Conservation (phyloP, 2,329 filamentous ascomycete genomes). For the Botrytis tulipae region DNA sequence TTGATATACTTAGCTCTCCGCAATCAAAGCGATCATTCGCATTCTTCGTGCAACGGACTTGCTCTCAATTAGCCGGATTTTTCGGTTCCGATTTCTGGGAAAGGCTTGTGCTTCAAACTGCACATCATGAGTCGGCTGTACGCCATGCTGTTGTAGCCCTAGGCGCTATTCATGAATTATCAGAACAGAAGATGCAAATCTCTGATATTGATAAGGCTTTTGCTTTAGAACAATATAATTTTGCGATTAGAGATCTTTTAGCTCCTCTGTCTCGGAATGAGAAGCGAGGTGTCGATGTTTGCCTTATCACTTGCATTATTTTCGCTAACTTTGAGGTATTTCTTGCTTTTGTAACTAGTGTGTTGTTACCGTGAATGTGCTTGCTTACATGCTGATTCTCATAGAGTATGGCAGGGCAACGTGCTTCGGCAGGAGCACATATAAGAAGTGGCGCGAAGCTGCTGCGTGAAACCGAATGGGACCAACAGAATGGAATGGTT, state of each 20-base stretch:
- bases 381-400: slow-evolving; percentile 15
- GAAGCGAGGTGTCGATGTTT: slow-evolving; percentile 25
- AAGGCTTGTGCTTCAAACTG: slow-evolving; percentile 58
- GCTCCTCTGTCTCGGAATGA: slow-evolving; percentile 15
- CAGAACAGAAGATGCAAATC: slow-evolving; percentile 10
- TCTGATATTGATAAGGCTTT: slow-evolving; percentile 19
- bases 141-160: slow-evolving; percentile 31
- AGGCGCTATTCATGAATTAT: slow-evolving; percentile 29
- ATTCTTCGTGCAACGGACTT: slow-evolving; percentile 57
- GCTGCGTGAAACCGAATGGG: slow-evolving; percentile 21
- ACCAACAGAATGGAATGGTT: slow-evolving; percentile 18
- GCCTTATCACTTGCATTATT: slow-evolving; percentile 28
- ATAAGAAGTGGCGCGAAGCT: slow-evolving; percentile 25
- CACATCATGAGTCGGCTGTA: slow-evolving; percentile 44
- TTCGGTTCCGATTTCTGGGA: slow-evolving; percentile 65
- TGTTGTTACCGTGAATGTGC: not conserved
- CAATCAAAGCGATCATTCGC: slow-evolving; percentile 49
- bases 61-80: slow-evolving; percentile 60
- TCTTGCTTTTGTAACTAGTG: not conserved
- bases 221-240: slow-evolving; percentile 28
- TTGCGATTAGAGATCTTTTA: slow-evolving; percentile 25
- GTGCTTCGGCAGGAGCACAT: slow-evolving; percentile 21
- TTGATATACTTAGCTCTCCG: slow-evolving; percentile 20
- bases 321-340: slow-evolving; percentile 30
- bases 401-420: slow-evolving; percentile 26